Percentiles rank a stretch among this genome's conserved stretches.
Conservation (phyloP, 768 basidiomycete genomes). For the Mycena amicta region DNA sequence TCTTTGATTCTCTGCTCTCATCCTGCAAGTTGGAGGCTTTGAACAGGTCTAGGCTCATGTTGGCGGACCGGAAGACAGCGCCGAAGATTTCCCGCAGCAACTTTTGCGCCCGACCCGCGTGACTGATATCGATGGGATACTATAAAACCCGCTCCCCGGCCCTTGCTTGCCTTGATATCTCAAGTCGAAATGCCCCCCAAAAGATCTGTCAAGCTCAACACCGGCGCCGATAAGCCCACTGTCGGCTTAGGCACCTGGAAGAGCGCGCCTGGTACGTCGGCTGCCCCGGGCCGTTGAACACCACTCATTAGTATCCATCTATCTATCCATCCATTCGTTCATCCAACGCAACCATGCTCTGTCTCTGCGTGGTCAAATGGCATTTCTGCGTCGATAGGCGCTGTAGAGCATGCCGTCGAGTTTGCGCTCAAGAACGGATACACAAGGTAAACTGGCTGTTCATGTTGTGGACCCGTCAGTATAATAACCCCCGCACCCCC, state of each 20-base stretch:
- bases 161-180: constrained; percentile 42
- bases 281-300: no score
- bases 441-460: no score
- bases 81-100: background rate
- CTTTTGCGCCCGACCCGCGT: no score
- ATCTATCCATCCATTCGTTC: background rate
- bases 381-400: constrained; percentile 80
- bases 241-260: constrained; percentile 59
- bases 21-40: no score
- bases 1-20: no score
- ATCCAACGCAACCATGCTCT: no score
- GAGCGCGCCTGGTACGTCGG: background rate
- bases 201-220: constrained; percentile 65
- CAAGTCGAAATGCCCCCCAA: constrained; percentile 48
- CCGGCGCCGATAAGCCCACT: constrained; percentile 75
- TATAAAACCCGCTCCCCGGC: background rate
- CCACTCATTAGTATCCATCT: no score
- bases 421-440: constrained; percentile 76
- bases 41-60: no score
- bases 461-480: no score
- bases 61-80: background rate
- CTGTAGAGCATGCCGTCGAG: constrained; percentile 74
- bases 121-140: background rate
- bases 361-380: no score
- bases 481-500: no score